Base-by-base conservation (phyloP, 306 rosid genomes). In the Cucurbita ficifolia region DNA sequence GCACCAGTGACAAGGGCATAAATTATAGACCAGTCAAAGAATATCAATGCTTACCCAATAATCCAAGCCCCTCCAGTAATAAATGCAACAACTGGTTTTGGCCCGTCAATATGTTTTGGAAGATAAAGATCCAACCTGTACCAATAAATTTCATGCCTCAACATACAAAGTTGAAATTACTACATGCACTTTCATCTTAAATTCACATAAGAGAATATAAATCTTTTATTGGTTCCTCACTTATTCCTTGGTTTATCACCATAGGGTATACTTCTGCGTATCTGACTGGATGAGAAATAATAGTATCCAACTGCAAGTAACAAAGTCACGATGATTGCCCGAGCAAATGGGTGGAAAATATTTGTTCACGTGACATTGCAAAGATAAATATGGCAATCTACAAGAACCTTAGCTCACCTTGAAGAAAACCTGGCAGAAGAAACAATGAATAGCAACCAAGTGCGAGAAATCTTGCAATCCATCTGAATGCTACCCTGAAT, bases 31-130 rank as follows among this genome's bases (percentile, higher is more conserved):
- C 10, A 14, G 70, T 36, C 24, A 0, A 10, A n/a, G 12, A 42
- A 39, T 17, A 39, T 39, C 67, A 33, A 60, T 75, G 81, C 89
- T 76, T 82, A 93, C 98, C 98, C 98, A 46, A 93, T 93, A 84
- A 90, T 88, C 98, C 98, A 93, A 75, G 98, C 98, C 76, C 98
- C 97, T 55, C 97, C 98, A 67, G 98, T 94, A 77, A 94, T 56
- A 84, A 94, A 88, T 58, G 97, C 97, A 80, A 94, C 83, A 69
- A 94, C 98, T 57, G 98, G 96, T 77, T 94, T 94, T 58, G 89
- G 92, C 51, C 88, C 81, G 42, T 80, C 79, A 4, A 42, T 70
- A 79, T 80, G 81, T 81, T 83, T 94, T 42, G 98, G 98, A 45
- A 94, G 78, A 80, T 90, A 94, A 73, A 94, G 86, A 85, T 94